Percentiles rank a stretch among this genome's conserved stretches.
Conservation (phyloP, 495 filamentous ascomycete genomes). For the Niebla homalea region DNA sequence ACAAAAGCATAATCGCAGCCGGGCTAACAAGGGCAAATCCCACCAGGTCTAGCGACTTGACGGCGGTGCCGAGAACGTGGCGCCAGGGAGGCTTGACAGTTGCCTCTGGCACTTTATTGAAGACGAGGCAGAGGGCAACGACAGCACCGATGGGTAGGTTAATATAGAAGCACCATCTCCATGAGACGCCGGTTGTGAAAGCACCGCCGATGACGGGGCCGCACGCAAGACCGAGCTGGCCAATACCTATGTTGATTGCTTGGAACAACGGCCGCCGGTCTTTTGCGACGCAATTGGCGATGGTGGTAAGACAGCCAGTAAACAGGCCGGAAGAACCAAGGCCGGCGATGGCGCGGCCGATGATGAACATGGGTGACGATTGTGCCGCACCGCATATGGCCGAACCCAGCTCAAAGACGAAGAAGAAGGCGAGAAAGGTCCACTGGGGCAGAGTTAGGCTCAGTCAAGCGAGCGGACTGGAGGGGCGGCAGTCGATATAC, state of each 20-base stretch:
- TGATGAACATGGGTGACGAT: constrained; percentile 31
- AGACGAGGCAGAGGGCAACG: constrained; percentile 31
- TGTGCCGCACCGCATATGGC: constrained; percentile 29
- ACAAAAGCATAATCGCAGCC: constrained; percentile 32
- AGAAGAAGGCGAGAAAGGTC: constrained; percentile 26
- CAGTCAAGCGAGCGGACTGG: background rate
- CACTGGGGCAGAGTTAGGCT: constrained; percentile 15
- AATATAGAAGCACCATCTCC: constrained; percentile 53
- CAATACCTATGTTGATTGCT: constrained; percentile 21
- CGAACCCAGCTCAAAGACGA: constrained; percentile 32
- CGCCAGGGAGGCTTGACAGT: constrained; percentile 27
- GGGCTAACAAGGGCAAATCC: constrained; percentile 34
- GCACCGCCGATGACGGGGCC: constrained; percentile 48
- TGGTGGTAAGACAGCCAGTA: constrained; percentile 40
- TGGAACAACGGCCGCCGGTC: constrained; percentile 25
- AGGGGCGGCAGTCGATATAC: constrained; percentile 11
- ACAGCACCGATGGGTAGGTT: constrained; percentile 50
- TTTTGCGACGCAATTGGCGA: constrained; percentile 32
- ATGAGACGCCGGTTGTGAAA: constrained; percentile 38
- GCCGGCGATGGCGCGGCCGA: constrained; percentile 33
- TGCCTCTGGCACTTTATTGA: constrained; percentile 36
- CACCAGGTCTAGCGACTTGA: constrained; percentile 29
- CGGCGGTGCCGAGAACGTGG: constrained; percentile 19
- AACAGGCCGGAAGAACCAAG: constrained; percentile 32
- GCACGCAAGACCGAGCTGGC: constrained; percentile 27